Conservation (phyloP, 2,329 filamentous ascomycete genomes). For the Tolypocladium album region DNA sequence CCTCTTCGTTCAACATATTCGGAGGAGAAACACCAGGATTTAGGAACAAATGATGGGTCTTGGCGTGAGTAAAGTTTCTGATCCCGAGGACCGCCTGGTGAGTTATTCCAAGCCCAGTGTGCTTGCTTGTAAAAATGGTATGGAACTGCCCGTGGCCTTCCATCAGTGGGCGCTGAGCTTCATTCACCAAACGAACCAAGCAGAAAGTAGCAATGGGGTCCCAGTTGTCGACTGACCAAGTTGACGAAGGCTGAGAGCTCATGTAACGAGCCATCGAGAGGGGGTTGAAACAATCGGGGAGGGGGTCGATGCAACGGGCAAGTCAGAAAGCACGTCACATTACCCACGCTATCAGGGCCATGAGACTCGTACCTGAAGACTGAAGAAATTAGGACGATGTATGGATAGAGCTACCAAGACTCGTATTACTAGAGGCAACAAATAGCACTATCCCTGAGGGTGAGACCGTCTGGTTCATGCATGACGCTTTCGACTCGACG, state of each 20-base stretch:
- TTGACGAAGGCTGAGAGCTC: neutral
- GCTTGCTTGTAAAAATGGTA: too few species aligned
- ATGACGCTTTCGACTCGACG: neutral
- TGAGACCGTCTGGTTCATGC: neutral
- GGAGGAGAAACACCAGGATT: neutral
- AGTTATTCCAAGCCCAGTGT: too few species aligned
- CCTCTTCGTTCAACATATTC: neutral
- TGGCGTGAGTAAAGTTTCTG: neutral
- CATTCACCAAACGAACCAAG: neutral
- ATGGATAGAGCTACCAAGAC: neutral
- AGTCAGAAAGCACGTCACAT: neutral
- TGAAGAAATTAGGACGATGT: neutral
- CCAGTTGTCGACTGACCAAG: neutral
- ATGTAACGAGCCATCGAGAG: neutral
- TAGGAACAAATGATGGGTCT: neutral
- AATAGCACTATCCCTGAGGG: neutral
- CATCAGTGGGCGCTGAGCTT: neutral
- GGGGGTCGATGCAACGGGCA: neutral
- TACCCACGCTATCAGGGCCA: neutral
- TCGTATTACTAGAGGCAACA: neutral
- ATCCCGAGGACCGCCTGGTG: neutral
- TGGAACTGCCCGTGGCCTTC: too few species aligned
- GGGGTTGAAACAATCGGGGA: too few species aligned
- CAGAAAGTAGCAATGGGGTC: neutral
- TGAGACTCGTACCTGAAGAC: neutral